Percentiles rank a stretch among this genome's conserved stretches.
Conservation (phyloP, 192 early-diverging fungal species). For the Backusella sp. region DNA sequence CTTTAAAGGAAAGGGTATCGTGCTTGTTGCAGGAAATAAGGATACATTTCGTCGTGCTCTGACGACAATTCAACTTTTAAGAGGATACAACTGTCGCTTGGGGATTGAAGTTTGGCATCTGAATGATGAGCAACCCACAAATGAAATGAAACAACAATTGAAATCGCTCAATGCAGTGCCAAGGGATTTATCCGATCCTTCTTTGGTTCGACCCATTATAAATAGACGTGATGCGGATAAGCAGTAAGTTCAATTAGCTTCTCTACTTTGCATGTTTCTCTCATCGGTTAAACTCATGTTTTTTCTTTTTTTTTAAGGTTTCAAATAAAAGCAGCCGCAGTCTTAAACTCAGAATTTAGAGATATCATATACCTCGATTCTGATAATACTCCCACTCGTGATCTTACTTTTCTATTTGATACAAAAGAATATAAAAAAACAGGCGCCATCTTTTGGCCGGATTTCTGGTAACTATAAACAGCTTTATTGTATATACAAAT, state of each 20-base stretch:
- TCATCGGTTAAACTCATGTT: neutral
- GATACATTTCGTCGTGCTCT: constrained; percentile 27
- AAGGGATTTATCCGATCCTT: constrained; percentile 22
- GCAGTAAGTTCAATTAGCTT: constrained; percentile 21
- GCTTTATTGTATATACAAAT: neutral
- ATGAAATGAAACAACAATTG: neutral
- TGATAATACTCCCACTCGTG: constrained; percentile 39
- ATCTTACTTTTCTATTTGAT: constrained; percentile 45
- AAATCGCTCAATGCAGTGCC: neutral
- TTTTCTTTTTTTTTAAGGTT: constrained; percentile 16
- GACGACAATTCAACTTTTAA: constrained; percentile 24
- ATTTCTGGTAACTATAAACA: constrained; percentile 33
- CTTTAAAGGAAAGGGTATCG: constrained; percentile 30
- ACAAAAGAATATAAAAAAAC: constrained; percentile 28
- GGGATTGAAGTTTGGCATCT: constrained; percentile 37
- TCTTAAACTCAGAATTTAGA: constrained; percentile 39
- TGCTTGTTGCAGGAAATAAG: constrained; percentile 33
- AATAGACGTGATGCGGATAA: constrained; percentile 22
- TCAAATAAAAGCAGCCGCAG: constrained; percentile 46
- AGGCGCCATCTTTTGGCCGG: constrained; percentile 52
- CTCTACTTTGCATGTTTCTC: neutral
- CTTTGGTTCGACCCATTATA: constrained; percentile 23
- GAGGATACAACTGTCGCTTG: constrained; percentile 15
- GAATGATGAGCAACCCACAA: constrained; percentile 21
- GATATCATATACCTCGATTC: constrained; percentile 48